A percentile compares a stretch with the other conserved stretches of the same genome.
phyloP scores from a whole-genome alignment of 169 alveolate genomes.

The Eimeria maxima region DNA sequence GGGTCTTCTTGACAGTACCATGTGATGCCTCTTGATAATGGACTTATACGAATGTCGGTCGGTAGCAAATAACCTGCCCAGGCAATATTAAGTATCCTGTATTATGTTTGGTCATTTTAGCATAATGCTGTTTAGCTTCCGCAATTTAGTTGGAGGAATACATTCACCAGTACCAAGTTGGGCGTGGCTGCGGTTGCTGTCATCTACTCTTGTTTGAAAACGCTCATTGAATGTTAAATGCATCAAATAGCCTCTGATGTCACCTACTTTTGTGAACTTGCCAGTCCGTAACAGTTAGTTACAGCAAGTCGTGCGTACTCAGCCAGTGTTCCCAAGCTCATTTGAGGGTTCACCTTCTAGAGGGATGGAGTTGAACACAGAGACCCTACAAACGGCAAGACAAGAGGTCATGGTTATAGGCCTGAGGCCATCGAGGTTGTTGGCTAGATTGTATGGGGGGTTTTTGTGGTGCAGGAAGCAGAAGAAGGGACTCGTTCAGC shows the following conservation, averaged over 20 bases:
- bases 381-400: neutral
- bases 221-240: neutral
- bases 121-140: no score
- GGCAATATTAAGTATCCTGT: neutral
- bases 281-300: neutral
- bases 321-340: neutral
- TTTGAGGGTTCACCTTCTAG: neutral
- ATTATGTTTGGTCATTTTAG: neutral
- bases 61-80: neutral
- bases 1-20: neutral
- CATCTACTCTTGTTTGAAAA: neutral
- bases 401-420: neutral
- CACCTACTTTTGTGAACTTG: neutral
- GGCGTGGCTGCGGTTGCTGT: neutral
- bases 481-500: conserved; percentile 36
- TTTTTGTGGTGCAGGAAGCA: conserved; percentile 36
- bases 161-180: no score
- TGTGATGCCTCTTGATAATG: neutral
- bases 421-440: neutral
- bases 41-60: neutral
- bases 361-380: neutral
- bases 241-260: neutral
- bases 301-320: neutral
- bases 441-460: neutral
- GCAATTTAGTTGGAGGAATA: no score